Base-by-base conservation (phyloP, 1,284 basidiomycete species). In the Hymenochaete sp. region DNA sequence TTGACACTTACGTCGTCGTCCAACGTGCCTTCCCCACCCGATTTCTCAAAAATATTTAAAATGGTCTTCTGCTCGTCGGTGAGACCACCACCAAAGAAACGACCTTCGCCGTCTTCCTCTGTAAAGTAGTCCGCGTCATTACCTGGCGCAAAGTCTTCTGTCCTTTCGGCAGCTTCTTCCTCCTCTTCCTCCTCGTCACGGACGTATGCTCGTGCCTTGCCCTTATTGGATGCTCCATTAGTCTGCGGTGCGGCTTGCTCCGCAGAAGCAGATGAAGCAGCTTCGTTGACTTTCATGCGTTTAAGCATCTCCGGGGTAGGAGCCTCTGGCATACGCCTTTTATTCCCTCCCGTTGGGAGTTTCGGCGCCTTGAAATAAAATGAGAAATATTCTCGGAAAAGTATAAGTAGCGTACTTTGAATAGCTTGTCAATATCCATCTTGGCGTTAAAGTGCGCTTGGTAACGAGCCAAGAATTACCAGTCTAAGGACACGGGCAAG, bases 61-160 rank as follows among this genome's bases (percentile, higher is more conserved):
- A 95, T 86, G 42, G 90, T 82, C 60, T 93, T 92, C 66, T 97
- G 93, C 59, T 92, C 84, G 25, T 72, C 73, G 2, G 90, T 93
- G 48, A 96, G 67, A 0, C 93, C 93, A 2, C 92, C 90, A 24
- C 93, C 93, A 59, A 86, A 96, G 67, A 96, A 95, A 10, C 93
- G 72, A 0, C 93, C 93, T 54, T 93, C 91, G 21, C 84, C 87
- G 57, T 95, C 92, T 60, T 93, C 91, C 55, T 93, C 92, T 1
- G 61, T 76, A 57, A 86, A 93, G 58, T 93, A 92, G 59, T 93
- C 90, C 0, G 87, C 85, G 54, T 92, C 88, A 22, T 80, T 82
- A 6, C 85, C 84, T 3, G 86, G 82, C 1, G 84, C 86, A 62
- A 89, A 88, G 45, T 70, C 65, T 14, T 63, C 65, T 35, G 70